These are phyloP conservation scores for Prinsepia uniflora DNA, from an alignment of 306 rosid species.

Conservation along the genomic window DNA sequence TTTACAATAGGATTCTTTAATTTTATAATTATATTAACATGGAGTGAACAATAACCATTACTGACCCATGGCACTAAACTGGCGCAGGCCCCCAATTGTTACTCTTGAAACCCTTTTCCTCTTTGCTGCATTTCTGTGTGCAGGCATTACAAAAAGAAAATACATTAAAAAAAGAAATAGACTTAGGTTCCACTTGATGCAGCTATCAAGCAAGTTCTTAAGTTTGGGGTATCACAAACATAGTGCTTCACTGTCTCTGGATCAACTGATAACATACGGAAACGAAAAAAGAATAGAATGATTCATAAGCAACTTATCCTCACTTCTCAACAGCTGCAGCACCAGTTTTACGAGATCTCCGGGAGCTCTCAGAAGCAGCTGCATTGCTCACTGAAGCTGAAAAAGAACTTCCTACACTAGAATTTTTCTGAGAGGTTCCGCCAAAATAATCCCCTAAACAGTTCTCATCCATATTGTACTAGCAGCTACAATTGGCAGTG, in stretches of 20 bases:
- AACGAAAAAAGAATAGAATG: background rate
- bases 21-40: background rate
- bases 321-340: conserved; percentile 12
- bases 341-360: conserved; percentile 2
- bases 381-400: conserved; percentile 4
- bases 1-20: background rate
- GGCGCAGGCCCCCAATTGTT: conserved; percentile 27
- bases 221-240: background rate
- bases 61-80: conserved; percentile 30
- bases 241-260: background rate
- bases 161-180: too few relatives aligned
- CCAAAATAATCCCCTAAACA: background rate
- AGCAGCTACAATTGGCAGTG: background rate
- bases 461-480: conserved; percentile 18
- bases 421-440: conserved; percentile 1
- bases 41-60: background rate
- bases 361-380: conserved; percentile 16
- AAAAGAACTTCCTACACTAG: conserved; percentile 13
- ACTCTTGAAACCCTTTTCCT: conserved; percentile 24
- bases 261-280: background rate
- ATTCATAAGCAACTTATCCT: background rate
- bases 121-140: conserved; percentile 19
- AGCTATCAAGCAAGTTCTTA: background rate
- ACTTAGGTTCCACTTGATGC: background rate
- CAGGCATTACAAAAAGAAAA: background rate